Percentiles rank a stretch among this genome's conserved stretches.
phyloP scores from a whole-genome alignment of 106 monocot species.

The Cymbidium sinense region DNA sequence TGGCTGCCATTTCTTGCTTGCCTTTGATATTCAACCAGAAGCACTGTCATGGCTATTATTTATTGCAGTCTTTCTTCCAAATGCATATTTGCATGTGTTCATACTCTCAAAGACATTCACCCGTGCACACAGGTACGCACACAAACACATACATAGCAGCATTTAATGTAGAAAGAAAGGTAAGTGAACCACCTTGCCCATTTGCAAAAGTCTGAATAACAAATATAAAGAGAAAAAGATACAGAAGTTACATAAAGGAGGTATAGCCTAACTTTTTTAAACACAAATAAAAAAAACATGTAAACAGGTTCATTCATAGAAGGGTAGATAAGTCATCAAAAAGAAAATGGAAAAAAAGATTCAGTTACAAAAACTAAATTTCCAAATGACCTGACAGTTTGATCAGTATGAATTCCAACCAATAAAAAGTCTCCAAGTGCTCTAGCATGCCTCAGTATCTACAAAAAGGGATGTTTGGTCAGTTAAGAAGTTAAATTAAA shows the following conservation, averaged over 20 bases:
- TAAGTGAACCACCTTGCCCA: not conserved
- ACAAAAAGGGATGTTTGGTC: not conserved
- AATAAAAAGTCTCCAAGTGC: conserved; percentile 67
- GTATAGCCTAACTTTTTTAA: not conserved
- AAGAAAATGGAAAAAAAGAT: not conserved
- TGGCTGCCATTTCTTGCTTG: not conserved
- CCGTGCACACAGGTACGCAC: not conserved
- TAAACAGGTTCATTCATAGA: not conserved
- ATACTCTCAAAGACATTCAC: not conserved
- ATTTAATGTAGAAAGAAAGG: not conserved
- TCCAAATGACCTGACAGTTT: conserved; percentile 44
- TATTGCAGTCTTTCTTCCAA: not conserved
- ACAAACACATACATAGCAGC: not conserved
- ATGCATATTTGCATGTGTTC: not conserved
- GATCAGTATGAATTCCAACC: conserved; percentile 74
- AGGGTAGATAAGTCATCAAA: not conserved
- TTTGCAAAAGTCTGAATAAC: not conserved
- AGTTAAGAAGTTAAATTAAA: not conserved
- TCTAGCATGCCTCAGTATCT: conserved; percentile 62
- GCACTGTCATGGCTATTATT: not conserved
- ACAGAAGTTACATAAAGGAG: not conserved
- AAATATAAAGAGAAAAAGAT: not conserved
- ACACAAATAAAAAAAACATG: not conserved
- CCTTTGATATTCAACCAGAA: not conserved
- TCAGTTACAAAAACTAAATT: not conserved